Evolutionary conservation across 257 asterid genomes (phyloP), one percentile per base, ranked within the genome.

Genomic region (Solanum sitiens): DNA sequence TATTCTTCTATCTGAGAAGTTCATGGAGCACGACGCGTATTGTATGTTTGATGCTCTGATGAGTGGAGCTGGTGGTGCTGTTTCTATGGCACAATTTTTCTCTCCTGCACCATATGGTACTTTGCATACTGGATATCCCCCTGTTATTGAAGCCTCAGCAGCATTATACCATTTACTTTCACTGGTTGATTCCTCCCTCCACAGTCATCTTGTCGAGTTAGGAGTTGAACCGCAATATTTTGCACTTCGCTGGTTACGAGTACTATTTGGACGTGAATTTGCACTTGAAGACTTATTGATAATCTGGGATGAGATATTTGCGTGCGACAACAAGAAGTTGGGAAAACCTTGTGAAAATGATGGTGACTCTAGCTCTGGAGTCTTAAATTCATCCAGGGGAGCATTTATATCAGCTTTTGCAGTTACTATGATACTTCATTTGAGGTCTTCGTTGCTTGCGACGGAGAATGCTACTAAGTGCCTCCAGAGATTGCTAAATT

Each of bases 161-260:
- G 91, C 96, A 23, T 83, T 95, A 86, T 95, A 95, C 87, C 99
- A 93, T 91, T 89, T 96, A 91, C 98, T 96, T 89, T 94, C 99
- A 44, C 65, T 90, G 21, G 98, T 93, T 32, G 99, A 96, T 90
- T 92, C 95, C 30, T 94, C 98, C 87, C 97, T 96, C 86, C 94
- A 96, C 65, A 90, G 94, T 85, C 99, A 96, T 91, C 96, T 96
- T 59, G 94, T 95, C 79, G 99, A 96, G 91, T 92, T 96, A 74
- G 99, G 98, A 86, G 98, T 96, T 63, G 99, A 96, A 89, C 99
- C 99, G 35, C 98, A 95, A 65, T 96, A 96, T 89, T 96, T 96
- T 45, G 93, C 99, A 5, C 93, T 96, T 39, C 95, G 99, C 67
- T 96, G 99, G 99, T 91, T 96, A 76, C 92, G 98, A 75, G 98